A percentile compares a stretch with the other conserved stretches of the same genome.
Evolutionary conservation across 2,329 filamentous ascomycete genomes (phyloP).

Genomic region (Talaromyces sp.): DNA sequence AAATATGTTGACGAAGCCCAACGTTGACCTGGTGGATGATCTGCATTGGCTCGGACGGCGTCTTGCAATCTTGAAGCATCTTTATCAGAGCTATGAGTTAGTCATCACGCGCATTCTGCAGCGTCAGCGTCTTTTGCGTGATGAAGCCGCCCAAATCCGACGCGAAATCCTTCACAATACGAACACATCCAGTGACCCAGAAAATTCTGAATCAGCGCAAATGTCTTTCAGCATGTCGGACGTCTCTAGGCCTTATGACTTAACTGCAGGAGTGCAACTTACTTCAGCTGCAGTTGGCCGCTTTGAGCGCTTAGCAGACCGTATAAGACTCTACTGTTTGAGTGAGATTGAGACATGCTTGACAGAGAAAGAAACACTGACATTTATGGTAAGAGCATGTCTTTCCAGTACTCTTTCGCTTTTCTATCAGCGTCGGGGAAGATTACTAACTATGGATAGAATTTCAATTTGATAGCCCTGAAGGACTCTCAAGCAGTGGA

Average conservation of each 20-base stretch:
- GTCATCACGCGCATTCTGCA: constrained; percentile 62
- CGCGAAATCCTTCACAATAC: constrained; percentile 21
- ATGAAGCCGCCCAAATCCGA: constrained; percentile 30
- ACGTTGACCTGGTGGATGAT: constrained; percentile 45
- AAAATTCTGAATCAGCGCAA: constrained; percentile 41
- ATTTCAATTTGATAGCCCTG: constrained; percentile 73
- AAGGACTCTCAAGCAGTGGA: constrained; percentile 72
- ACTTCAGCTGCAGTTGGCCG: constrained; percentile 53
- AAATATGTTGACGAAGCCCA: constrained; percentile 54
- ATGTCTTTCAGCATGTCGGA: constrained; percentile 23
- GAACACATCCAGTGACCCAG: constrained; percentile 27
- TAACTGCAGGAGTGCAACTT: constrained; percentile 40
- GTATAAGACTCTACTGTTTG: constrained; percentile 60
- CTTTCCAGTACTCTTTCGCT: background rate
- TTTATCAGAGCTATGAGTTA: constrained; percentile 61
- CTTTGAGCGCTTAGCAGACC: constrained; percentile 59
- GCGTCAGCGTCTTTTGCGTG: constrained; percentile 41
- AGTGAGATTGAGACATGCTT: constrained; percentile 63
- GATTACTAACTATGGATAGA: constrained; percentile 44
- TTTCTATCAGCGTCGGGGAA: background rate
- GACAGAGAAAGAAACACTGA: constrained; percentile 67
- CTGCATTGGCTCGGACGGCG: constrained; percentile 61
- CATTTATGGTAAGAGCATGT: constrained; percentile 56
- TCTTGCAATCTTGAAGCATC: constrained; percentile 58
- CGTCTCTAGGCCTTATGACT: constrained; percentile 20